Evolutionary conservation across 495 filamentous ascomycete genomes (phyloP).

Genomic region (Zalerion maritima): DNA sequence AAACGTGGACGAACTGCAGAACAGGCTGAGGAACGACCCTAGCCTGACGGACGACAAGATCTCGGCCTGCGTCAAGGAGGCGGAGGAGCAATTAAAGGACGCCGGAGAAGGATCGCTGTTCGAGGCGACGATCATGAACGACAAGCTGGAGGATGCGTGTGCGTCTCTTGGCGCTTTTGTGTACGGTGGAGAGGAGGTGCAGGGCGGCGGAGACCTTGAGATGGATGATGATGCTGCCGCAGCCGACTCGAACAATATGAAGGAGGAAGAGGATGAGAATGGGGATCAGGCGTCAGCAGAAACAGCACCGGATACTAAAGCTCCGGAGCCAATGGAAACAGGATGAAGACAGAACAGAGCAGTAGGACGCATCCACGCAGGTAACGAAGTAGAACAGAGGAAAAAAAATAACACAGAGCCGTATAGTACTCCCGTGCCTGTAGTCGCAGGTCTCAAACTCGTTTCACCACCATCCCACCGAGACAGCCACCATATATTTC

Average conservation of each 20-base stretch:
- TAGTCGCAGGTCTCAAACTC: not conserved
- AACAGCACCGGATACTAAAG: not conserved
- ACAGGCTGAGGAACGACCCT: constrained; percentile 39
- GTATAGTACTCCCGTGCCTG: not conserved
- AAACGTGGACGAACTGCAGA: constrained; percentile 44
- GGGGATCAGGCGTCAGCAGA: not conserved
- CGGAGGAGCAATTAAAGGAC: constrained; percentile 50
- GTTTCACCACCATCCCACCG: too few relatives aligned
- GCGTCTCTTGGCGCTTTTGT: constrained; percentile 14
- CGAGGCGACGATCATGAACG: constrained; percentile 57
- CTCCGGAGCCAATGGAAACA: not conserved
- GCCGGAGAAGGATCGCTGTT: constrained; percentile 44
- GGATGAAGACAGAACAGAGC: not conserved
- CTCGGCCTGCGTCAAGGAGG: constrained; percentile 42
- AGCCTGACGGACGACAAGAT: constrained; percentile 52
- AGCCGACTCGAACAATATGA: not conserved
- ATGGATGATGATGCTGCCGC: too few relatives aligned
- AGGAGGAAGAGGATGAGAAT: not conserved
- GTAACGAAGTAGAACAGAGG: not conserved
- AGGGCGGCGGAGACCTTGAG: too few relatives aligned
- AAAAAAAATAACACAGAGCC: too few relatives aligned
- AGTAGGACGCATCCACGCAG: not conserved
- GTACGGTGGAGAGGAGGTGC: constrained; percentile 7
- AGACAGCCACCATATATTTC: too few relatives aligned
- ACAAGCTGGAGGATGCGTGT: constrained; percentile 55